phyloP scores from a whole-genome alignment of 192 early-diverging fungal species.

The Thoreauomyces humboldtii region DNA sequence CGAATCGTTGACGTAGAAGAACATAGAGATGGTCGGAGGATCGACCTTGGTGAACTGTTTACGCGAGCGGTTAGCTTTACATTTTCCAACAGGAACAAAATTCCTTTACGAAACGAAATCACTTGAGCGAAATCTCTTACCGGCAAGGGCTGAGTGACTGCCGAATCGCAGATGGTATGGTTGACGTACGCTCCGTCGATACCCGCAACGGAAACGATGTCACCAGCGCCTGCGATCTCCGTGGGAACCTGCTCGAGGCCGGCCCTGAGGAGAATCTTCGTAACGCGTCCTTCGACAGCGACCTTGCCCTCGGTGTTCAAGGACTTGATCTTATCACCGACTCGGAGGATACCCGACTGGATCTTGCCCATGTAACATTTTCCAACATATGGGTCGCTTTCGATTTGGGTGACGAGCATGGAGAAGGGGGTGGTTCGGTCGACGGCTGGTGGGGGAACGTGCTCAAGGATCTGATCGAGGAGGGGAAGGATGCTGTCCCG shows the following conservation, averaged over 20 bases:
- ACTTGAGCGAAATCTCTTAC: too few relatives aligned
- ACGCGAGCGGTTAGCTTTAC: too few relatives aligned
- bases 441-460: conserved; percentile 66
- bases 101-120: too few relatives aligned
- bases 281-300: conserved; percentile 66
- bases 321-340: conserved; percentile 74
- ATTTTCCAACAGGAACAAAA: too few relatives aligned
- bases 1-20: conserved; percentile 84
- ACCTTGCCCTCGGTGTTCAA: conserved; percentile 67
- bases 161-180: conserved; percentile 70
- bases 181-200: conserved; percentile 74
- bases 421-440: conserved; percentile 66
- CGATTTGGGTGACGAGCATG: conserved; percentile 86
- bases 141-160: conserved; percentile 61
- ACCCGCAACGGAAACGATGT: conserved; percentile 77
- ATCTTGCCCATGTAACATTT: conserved; percentile 80
- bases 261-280: conserved; percentile 71
- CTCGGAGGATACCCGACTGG: conserved; percentile 62
- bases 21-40: conserved; percentile 82
- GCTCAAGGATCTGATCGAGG: conserved; percentile 69
- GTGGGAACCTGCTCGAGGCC: conserved; percentile 68
- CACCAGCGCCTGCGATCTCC: conserved; percentile 75
- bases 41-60: conserved; percentile 78
- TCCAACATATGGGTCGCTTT: conserved; percentile 77
- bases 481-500: conserved; percentile 49